These are phyloP conservation scores for Teunomyces cretensis DNA, from an alignment of 805 yeast species.

Conservation along the genomic window DNA sequence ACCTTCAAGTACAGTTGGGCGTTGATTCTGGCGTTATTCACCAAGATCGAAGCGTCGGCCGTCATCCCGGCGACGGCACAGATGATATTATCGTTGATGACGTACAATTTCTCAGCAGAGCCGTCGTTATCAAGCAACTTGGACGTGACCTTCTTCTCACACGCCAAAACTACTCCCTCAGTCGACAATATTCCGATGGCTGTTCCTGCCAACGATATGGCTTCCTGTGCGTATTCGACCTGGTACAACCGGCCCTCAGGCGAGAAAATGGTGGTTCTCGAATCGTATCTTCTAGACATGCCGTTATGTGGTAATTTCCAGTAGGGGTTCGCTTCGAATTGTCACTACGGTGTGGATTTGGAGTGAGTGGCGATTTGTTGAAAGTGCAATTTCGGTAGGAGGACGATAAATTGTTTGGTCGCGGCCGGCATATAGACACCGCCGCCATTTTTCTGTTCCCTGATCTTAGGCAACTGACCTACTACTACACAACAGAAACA, in stretches of 20 bases:
- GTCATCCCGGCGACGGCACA: conserved; percentile 98
- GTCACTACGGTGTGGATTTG: neutral
- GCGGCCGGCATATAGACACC: conserved; percentile 1
- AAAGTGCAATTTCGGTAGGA: neutral
- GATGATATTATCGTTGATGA: conserved; percentile 75
- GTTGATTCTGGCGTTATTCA: conserved; percentile 77
- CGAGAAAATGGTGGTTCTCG: conserved; percentile 96
- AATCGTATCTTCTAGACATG: conserved; percentile 96
- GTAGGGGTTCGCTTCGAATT: neutral
- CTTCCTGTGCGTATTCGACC: conserved; percentile 95
- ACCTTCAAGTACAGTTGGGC: conserved; percentile 85
- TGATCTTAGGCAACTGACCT: no score
- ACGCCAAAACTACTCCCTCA: conserved; percentile 93
- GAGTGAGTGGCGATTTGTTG: conserved; percentile 3
- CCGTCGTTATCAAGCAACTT: conserved; percentile 92
- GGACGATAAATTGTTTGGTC: neutral
- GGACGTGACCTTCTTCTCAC: conserved; percentile 93
- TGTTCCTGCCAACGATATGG: conserved; percentile 80
- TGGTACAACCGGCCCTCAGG: conserved; percentile 98
- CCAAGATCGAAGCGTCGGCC: conserved; percentile 91
- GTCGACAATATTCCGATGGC: conserved; percentile 74
- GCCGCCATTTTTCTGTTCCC: neutral
- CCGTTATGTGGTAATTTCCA: conserved; percentile 1
- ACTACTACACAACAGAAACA: neutral
- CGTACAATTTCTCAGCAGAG: conserved; percentile 88